phyloP scores from a whole-genome alignment of 345 rosid species.

The Gossypium australe region DNA sequence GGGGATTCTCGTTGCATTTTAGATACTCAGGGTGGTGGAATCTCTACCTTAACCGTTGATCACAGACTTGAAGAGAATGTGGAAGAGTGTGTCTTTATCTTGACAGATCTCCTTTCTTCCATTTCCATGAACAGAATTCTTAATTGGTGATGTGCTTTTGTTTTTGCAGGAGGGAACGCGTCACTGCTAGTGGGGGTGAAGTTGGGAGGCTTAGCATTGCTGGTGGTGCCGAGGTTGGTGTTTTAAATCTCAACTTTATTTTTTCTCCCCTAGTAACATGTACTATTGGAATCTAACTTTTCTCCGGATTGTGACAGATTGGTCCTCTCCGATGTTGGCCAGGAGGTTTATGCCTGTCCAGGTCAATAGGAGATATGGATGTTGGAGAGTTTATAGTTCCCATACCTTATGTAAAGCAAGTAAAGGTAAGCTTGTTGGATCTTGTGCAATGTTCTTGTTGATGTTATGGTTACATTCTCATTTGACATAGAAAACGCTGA shows the following conservation, averaged over 20 bases:
- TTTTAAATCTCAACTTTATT: background rate
- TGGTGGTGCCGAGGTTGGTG: constrained; percentile 73
- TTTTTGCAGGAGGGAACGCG: constrained; percentile 71
- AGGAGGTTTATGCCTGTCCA: constrained; percentile 86
- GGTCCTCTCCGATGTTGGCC: constrained; percentile 97
- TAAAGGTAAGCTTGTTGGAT: constrained; percentile 43
- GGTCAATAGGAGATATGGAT: constrained; percentile 94
- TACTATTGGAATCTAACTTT: background rate
- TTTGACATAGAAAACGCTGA: constrained; percentile 2
- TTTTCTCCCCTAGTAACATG: background rate
- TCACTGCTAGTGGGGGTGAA: constrained; percentile 97
- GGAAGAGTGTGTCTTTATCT: constrained; percentile 60
- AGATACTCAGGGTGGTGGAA: constrained; percentile 63
- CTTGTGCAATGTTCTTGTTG: background rate
- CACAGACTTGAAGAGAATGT: constrained; percentile 83
- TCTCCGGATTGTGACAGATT: constrained; percentile 31
- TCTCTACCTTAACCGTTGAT: constrained; percentile 78
- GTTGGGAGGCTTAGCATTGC: constrained; percentile 85
- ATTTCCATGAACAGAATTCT: background rate
- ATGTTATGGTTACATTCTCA: background rate
- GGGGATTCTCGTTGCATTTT: constrained; percentile 91
- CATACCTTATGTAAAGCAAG: constrained; percentile 86
- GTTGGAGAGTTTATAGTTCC: constrained; percentile 95
- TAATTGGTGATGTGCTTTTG: background rate
- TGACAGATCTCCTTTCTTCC: constrained; percentile 10